Evolutionary conservation across 106 monocot genomes (phyloP).

Genomic region (Vanilla planifolia): DNA sequence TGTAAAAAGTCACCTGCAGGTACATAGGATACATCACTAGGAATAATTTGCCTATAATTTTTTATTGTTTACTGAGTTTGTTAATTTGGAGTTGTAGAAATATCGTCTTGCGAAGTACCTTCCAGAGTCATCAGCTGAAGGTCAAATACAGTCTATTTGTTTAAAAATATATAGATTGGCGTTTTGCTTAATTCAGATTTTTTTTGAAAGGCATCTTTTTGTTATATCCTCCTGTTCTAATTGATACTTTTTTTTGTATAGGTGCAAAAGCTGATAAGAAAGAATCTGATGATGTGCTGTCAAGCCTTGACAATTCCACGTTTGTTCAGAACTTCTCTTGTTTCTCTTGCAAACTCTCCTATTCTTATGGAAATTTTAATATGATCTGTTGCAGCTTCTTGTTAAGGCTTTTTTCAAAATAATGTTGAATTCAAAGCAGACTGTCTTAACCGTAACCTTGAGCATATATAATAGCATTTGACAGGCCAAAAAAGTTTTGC

Average conservation of each 20-base stretch:
- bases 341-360: neutral
- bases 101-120: constrained; percentile 92
- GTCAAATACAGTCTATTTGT: constrained; percentile 20
- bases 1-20: constrained; percentile 99
- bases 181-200: neutral
- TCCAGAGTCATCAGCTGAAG: constrained; percentile 84
- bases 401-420: no score
- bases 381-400: no score
- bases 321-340: neutral
- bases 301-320: constrained; percentile 7
- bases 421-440: no score
- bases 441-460: no score
- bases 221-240: neutral
- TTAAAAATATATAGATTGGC: neutral
- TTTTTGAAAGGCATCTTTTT: neutral
- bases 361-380: no score
- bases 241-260: constrained; percentile 1
- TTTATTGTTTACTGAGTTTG: neutral
- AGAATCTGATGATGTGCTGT: constrained; percentile 9
- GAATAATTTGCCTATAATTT: neutral
- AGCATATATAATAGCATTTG: no score
- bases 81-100: constrained; percentile 49
- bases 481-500: no score
- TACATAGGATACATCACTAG: constrained; percentile 19
- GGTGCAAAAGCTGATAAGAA: constrained; percentile 11